Conservation (phyloP, 768 basidiomycete species). For the Leccinum aurantiacum region DNA sequence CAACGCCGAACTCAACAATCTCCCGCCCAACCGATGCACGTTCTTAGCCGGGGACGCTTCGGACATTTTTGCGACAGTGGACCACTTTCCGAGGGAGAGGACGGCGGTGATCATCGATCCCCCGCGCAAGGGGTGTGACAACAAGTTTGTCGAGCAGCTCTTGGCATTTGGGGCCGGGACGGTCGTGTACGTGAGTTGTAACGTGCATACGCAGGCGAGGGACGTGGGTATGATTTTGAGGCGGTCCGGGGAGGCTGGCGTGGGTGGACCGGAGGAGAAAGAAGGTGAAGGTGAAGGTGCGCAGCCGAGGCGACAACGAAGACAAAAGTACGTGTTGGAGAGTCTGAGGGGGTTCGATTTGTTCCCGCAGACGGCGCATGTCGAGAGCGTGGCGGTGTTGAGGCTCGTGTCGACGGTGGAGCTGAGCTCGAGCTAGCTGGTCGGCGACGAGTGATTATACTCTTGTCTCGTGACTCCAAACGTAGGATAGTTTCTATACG, state of each 20-base stretch:
- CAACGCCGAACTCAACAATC: slow-evolving; percentile 65
- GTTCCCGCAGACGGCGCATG: slow-evolving; percentile 96
- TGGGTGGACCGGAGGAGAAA: slow-evolving; percentile 32
- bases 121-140: slow-evolving; percentile 93
- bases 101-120: slow-evolving; percentile 86
- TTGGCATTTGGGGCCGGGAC: slow-evolving; percentile 62
- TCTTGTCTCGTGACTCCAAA: not conserved
- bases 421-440: not conserved
- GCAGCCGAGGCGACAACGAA: slow-evolving; percentile 15
- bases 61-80: slow-evolving; percentile 73
- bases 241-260: slow-evolving; percentile 41
- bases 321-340: slow-evolving; percentile 69
- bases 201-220: slow-evolving; percentile 90
- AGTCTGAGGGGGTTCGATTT: slow-evolving; percentile 88
- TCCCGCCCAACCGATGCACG: slow-evolving; percentile 53
- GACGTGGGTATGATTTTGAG: slow-evolving; percentile 74
- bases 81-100: slow-evolving; percentile 58
- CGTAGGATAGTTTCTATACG: not conserved
- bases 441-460: not conserved
- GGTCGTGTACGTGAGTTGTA: slow-evolving; percentile 92
- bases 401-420: slow-evolving; percentile 37
- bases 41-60: slow-evolving; percentile 85
- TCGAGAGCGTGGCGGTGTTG: slow-evolving; percentile 78
- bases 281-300: slow-evolving; percentile 25
- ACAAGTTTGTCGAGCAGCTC: slow-evolving; percentile 73